Conservation (phyloP, 306 rosid genomes). For the Acacia confusa region DNA sequence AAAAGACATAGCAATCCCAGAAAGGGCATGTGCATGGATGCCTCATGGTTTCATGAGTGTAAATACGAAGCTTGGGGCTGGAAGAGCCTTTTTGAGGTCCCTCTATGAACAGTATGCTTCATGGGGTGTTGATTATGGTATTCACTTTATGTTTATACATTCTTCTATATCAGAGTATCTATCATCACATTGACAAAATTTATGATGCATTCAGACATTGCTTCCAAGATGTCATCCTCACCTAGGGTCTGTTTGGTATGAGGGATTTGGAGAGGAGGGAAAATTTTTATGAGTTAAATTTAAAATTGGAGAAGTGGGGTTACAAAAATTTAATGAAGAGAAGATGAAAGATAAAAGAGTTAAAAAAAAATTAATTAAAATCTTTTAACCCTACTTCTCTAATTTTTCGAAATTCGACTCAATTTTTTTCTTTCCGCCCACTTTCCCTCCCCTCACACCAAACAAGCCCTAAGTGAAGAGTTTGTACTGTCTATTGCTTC, state of each 20-base stretch:
- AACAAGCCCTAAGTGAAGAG: neutral
- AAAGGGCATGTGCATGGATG: slow-evolving; percentile 90
- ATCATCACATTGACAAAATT: neutral
- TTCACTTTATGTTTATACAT: slow-evolving; percentile 25
- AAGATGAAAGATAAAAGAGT: no score
- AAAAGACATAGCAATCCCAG: slow-evolving; percentile 71
- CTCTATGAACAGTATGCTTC: slow-evolving; percentile 82
- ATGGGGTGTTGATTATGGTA: slow-evolving; percentile 98
- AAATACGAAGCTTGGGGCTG: slow-evolving; percentile 73
- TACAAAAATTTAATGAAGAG: no score
- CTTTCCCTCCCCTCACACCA: no score
- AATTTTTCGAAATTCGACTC: no score
- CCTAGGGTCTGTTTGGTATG: neutral
- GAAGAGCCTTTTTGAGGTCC: slow-evolving; percentile 86
- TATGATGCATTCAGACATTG: neutral
- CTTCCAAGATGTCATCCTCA: neutral
- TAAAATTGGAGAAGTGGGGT: no score
- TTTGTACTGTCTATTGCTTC: neutral
- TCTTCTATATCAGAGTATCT: slow-evolving; percentile 11
- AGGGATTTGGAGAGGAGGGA: no score
- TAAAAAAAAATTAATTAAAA: no score
- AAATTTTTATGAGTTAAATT: no score
- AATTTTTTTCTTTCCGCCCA: no score
- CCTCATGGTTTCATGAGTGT: slow-evolving; percentile 86
- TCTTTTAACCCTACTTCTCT: no score